Conservation (phyloP, 2,329 filamentous ascomycete species). For the Pezicula rhizophila region DNA sequence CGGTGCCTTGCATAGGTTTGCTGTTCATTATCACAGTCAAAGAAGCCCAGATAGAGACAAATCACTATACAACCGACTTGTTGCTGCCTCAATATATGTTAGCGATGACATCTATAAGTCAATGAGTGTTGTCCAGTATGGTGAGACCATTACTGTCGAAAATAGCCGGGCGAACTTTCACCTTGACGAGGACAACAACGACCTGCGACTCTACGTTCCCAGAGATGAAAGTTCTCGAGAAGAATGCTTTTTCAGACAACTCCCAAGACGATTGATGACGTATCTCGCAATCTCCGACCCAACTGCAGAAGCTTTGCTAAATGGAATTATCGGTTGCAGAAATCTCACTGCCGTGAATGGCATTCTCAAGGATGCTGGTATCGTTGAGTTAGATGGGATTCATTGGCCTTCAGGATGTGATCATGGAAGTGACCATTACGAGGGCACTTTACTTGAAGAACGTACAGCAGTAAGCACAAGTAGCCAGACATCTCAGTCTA, state of each 20-base stretch:
- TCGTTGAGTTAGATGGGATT: conserved; percentile 3
- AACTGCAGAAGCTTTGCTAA: conserved; percentile 1
- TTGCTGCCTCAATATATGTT: neutral
- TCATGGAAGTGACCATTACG: neutral
- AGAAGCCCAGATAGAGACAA: neutral
- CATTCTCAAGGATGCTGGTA: conserved; percentile 4
- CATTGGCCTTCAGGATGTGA: neutral
- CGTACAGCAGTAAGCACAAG: neutral
- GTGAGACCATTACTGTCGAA: neutral
- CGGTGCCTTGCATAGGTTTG: neutral
- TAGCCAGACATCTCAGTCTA: neutral
- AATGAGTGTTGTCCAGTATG: conserved; percentile 4
- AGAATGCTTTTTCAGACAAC: conserved; percentile 2
- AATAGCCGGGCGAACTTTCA: conserved; percentile 2
- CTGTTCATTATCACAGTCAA: neutral
- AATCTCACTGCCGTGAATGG: conserved; percentile 4
- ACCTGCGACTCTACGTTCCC: conserved; percentile 3
- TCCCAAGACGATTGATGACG: conserved; percentile 3
- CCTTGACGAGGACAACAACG: neutral
- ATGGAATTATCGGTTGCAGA: conserved; percentile 3
- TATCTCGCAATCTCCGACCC: conserved; percentile 1
- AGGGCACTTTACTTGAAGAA: neutral
- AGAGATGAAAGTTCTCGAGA: conserved; percentile 1
- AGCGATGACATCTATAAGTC: conserved; percentile 1
- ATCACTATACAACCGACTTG: conserved; percentile 1